These are phyloP conservation scores for Acephala macrosclerotiorum DNA, from an alignment of 2,329 filamentous ascomycete species.

Conservation along the genomic window DNA sequence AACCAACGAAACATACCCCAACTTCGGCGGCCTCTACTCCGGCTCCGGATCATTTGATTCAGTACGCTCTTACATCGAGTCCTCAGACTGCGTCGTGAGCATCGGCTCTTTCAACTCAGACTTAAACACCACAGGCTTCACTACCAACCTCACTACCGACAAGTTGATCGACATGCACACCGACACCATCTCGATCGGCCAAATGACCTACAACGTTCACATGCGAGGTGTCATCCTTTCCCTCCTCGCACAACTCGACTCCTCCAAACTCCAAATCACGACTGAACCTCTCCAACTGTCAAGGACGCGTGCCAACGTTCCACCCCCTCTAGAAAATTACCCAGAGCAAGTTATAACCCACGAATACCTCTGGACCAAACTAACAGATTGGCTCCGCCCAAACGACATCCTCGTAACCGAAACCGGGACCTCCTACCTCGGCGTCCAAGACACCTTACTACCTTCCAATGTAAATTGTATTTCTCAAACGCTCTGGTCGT, in stretches of 20 bases:
- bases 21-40: slow-evolving; percentile 82
- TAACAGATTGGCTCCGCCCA: slow-evolving; percentile 73
- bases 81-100: slow-evolving; percentile 71
- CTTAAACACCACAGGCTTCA: slow-evolving; percentile 65
- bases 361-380: slow-evolving; percentile 75
- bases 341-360: slow-evolving; percentile 48
- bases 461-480: slow-evolving; percentile 75
- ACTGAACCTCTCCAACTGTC: slow-evolving; percentile 60
- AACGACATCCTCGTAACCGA: slow-evolving; percentile 83
- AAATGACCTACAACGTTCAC: slow-evolving; percentile 75
- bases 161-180: slow-evolving; percentile 81
- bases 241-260: slow-evolving; percentile 47
- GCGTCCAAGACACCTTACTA: slow-evolving; percentile 83
- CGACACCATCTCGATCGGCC: slow-evolving; percentile 72
- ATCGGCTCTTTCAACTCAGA: slow-evolving; percentile 64
- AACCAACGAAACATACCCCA: slow-evolving; percentile 77
- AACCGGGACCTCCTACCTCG: slow-evolving; percentile 86
- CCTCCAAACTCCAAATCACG: slow-evolving; percentile 30
- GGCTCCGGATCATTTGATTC: slow-evolving; percentile 73
- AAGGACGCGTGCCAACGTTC: slow-evolving; percentile 51
- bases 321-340: slow-evolving; percentile 51
- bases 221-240: slow-evolving; percentile 80
- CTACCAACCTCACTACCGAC: slow-evolving; percentile 73
- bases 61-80: slow-evolving; percentile 68
- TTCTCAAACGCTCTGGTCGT: slow-evolving; percentile 75